These are phyloP conservation scores for Heimioporus sp. DNA, from an alignment of 768 basidiomycete genomes.

Conservation along the genomic window DNA sequence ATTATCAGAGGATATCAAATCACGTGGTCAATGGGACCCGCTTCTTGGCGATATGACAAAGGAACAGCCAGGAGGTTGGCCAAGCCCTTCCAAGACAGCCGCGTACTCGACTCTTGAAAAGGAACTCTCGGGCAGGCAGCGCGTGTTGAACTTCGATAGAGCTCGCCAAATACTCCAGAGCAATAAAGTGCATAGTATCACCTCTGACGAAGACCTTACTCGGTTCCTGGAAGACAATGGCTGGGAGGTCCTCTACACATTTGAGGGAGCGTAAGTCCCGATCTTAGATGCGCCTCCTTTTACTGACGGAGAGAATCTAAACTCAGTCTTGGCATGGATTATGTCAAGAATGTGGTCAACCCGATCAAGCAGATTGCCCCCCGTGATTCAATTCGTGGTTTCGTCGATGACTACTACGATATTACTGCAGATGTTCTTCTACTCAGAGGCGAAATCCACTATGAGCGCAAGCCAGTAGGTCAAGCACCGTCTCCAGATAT, in stretches of 20 bases:
- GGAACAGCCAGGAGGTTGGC: conserved; percentile 23
- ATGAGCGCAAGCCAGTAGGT: conserved; percentile 39
- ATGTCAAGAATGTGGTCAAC: conserved; percentile 39
- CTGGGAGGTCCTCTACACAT: conserved; percentile 38
- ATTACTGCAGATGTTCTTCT: conserved; percentile 37
- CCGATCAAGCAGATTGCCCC: conserved; percentile 38
- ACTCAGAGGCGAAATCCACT: conserved; percentile 41
- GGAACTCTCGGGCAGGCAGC: conserved; percentile 16
- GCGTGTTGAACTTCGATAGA: conserved; percentile 19
- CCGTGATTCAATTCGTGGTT: conserved; percentile 36
- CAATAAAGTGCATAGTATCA: conserved; percentile 11
- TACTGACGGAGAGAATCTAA: conserved; percentile 5
- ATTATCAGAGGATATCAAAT: conserved; percentile 31
- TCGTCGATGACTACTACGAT: conserved; percentile 37
- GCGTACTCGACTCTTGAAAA: conserved; percentile 20
- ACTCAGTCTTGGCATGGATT: conserved; percentile 42
- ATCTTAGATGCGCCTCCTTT: not conserved
- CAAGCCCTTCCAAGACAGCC: conserved; percentile 15
- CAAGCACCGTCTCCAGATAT: not conserved
- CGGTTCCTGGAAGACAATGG: conserved; percentile 32
- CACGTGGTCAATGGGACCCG: conserved; percentile 30
- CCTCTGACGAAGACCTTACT: conserved; percentile 29
- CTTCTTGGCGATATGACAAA: conserved; percentile 10
- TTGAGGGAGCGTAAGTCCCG: conserved; percentile 37
- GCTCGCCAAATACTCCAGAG: conserved; percentile 19